phyloP scores from a whole-genome alignment of 1,139 yeast genomes.

The Saccharomyces pastorianus region DNA sequence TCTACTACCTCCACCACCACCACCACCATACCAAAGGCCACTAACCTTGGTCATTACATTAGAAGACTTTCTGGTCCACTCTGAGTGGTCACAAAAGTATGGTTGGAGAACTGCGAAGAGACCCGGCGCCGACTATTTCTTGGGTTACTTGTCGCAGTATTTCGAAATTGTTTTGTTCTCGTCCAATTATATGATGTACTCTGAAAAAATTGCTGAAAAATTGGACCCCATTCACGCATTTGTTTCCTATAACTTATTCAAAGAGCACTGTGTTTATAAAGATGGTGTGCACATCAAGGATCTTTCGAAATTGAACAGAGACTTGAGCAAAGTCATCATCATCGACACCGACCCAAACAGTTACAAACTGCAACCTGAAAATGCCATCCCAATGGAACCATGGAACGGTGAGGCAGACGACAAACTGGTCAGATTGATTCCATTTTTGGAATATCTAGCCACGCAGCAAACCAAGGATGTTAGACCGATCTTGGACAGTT shows the following conservation, averaged over 20 bases:
- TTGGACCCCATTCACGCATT: conserved; percentile 90
- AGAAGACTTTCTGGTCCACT: conserved; percentile 84
- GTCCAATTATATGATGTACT: conserved; percentile 74
- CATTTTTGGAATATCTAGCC: conserved; percentile 90
- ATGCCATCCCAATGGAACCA: conserved; percentile 71
- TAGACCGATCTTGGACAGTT: conserved; percentile 76
- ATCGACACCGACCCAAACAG: conserved; percentile 72
- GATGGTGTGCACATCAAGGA: conserved; percentile 85
- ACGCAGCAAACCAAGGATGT: conserved; percentile 87
- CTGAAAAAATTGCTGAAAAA: conserved; percentile 77
- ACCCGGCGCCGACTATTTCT: conserved; percentile 94
- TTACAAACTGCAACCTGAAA: conserved; percentile 80
- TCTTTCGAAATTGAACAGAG: conserved; percentile 82
- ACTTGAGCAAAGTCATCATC: conserved; percentile 67
- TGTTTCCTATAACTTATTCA: conserved; percentile 76
- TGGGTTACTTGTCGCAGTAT: conserved; percentile 89
- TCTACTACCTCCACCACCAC: conserved; percentile 83
- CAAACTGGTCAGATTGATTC: conserved; percentile 68
- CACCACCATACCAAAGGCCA: conserved; percentile 90
- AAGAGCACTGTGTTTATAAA: conserved; percentile 80
- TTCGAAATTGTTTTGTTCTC: conserved; percentile 91
- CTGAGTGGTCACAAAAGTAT: conserved; percentile 82
- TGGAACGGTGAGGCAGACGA: conserved; percentile 90
- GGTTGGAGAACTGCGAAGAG: conserved; percentile 99
- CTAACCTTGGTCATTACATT: conserved; percentile 79